Base-by-base conservation (phyloP, 2,329 filamentous ascomycete genomes). In the Aspergillus viridinutans region DNA sequence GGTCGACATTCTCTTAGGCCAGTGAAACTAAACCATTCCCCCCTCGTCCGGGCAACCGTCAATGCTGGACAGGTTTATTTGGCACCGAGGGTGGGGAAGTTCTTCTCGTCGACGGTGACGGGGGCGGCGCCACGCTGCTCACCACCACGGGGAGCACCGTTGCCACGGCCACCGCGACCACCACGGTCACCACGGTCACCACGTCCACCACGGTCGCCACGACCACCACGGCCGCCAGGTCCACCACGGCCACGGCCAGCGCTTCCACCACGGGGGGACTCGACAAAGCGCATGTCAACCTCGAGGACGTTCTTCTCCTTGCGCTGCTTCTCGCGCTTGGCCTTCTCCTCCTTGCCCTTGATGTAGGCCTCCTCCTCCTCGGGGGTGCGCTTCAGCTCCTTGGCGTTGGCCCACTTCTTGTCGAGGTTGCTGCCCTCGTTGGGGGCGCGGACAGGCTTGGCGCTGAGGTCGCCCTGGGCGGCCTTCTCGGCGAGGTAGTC, bases 391-490 rank as follows among this genome's bases (percentile, higher is more conserved):
- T 74, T 69, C 68, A 85, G 68, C 62, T 81, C 78, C 82, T 92
- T 95, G 74, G 91, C 92, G 70, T 84, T 82, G 70, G 89, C 90
- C 90, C 92, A 96, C 85, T 97, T 94, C 85, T 94, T 93, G 83
- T 92, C 87, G 70, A 81, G 74, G 82, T 91, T 90, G 81, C 82
- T 84, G 72, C 92, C 92, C 82, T 97, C 92, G 83, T 97, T 97
- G 77, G 93, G 81, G 82, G 92, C 87, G 80, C 94, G 93, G 72
- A 91, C 83, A 71, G 90, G 84, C 69, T 87, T 83, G 67, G 80
- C 77, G 67, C 84, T 84, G 63, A 82, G 77, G 67, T 81, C 83
- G 64, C 85, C 84, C 81, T 91, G 92, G 76, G 86, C 83, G 58
- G 84, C 84, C 72, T 82, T 82, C 75, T 90, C 85, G 73, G 87